Base-by-base conservation (phyloP, 1,284 basidiomycete species). In the Cystobasidium slooffiae region DNA sequence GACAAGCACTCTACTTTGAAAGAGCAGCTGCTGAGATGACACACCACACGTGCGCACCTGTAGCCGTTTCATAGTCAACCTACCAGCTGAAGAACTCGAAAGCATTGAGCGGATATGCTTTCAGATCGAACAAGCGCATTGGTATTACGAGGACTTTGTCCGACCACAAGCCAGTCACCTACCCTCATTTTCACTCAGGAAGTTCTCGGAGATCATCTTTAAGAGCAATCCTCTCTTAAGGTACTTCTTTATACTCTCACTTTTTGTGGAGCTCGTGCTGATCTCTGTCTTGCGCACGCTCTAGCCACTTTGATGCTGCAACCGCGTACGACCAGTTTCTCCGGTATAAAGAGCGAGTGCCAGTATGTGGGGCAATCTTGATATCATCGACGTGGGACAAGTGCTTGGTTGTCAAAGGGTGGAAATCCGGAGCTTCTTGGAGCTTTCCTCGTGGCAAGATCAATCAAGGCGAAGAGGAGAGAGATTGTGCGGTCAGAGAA, bases 91-190 rank as follows among this genome's bases (percentile, higher is more conserved):
- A 80, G 97, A 99, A 84, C 88, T 96, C 75, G 88, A 88, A 66
- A 93, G 91, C 24, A 86, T 97, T 75, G 94, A 97, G 82, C 88
- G 97, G 76, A 90, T 99, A 80, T 97, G 94, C 84, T 99, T 99
- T 85, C 97, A 99, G 84, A 94, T 98, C 75, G 97, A 99, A 84
- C 95, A 98, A 87, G 97, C 97, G 20, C 96, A 99, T 83, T 99
- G 97, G 97, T 99, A 94, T 84, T 99, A 99, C 82, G 96, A 99
- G 84, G 97, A 99, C 83, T 99, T 97, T 80, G 89, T 99, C 76
- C 91, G 96, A 20, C 83, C 84, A 0, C 93, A 97, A 78, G 90
- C 91, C 1, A 88, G 89, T 70, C 88, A 77, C 20, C 74, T 98
- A 47, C 95, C 94, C 0, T 92, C 94, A 0, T 86, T 93, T 75